A percentile compares a stretch with the other conserved stretches of the same genome.
Evolutionary conservation across 23 red algal species (phyloP).

Genomic region (Gracilaria domingensis): DNA sequence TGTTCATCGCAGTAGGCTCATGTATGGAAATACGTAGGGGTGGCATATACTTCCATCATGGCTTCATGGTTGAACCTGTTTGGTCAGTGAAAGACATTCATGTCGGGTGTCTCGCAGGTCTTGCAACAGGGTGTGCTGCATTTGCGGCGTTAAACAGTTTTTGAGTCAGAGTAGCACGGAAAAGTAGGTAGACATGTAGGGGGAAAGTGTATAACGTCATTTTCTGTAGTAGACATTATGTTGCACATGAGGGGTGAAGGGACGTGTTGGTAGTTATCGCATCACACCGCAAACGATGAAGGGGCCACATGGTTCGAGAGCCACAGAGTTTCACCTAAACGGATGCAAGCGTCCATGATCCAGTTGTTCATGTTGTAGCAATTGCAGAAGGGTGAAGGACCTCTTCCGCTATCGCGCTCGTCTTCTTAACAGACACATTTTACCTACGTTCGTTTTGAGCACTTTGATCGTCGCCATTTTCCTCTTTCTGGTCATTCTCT

Average conservation of each 20-base stretch:
- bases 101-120: neutral
- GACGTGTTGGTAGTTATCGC: neutral
- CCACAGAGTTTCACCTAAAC: too few species aligned
- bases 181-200: neutral
- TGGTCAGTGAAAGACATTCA: conserved; percentile 1
- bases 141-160: neutral
- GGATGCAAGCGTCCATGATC: too few species aligned
- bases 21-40: neutral
- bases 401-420: too few species aligned
- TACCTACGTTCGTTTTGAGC: conserved; percentile 26
- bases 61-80: neutral
- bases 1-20: neutral
- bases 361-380: too few species aligned
- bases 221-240: neutral
- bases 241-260: neutral
- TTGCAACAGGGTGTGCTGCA: neutral
- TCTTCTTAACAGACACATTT: neutral
- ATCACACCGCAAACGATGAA: too few species aligned
- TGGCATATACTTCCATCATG: neutral
- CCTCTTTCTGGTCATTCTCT: conserved; percentile 31
- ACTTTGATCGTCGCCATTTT: neutral
- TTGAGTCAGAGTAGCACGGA: neutral
- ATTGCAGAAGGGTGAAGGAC: too few species aligned
- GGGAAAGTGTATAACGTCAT: neutral
- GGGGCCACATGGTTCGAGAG: too few species aligned